Evolutionary conservation across 2,329 filamentous ascomycete species (phyloP).

Genomic region (Ampelomyces quisqualis): DNA sequence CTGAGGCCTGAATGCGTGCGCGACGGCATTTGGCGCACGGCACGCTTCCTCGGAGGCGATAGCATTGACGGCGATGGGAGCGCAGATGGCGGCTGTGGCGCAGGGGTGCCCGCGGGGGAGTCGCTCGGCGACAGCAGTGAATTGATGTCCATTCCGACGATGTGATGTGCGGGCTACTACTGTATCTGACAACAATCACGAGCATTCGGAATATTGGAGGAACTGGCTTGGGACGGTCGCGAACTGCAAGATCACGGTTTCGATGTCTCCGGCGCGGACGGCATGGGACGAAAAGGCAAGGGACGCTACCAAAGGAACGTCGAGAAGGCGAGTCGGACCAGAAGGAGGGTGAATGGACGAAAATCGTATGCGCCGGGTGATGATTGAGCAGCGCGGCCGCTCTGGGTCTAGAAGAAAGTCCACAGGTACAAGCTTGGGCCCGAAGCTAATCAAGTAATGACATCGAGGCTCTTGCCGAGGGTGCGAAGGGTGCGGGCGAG

Average conservation of each 20-base stretch:
- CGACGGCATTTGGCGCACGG: slow-evolving; percentile 39
- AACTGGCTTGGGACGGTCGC: slow-evolving; percentile 10
- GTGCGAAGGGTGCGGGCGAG: slow-evolving; percentile 7
- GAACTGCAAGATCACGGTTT: slow-evolving; percentile 17
- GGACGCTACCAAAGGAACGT: slow-evolving; percentile 11
- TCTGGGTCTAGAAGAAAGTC: slow-evolving; percentile 25
- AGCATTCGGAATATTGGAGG: neutral
- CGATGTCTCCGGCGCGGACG: slow-evolving; percentile 17
- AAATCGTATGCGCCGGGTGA: slow-evolving; percentile 14
- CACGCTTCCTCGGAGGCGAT: slow-evolving; percentile 35
- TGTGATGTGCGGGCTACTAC: neutral
- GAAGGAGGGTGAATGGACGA: slow-evolving; percentile 16
- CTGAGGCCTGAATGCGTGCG: slow-evolving; percentile 49
- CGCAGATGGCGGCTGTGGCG: slow-evolving; percentile 31
- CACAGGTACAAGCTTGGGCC: slow-evolving; percentile 25
- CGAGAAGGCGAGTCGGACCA: slow-evolving; percentile 10
- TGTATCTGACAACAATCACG: no score
- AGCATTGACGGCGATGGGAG: slow-evolving; percentile 29
- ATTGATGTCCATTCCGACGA: slow-evolving; percentile 51
- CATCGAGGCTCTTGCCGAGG: slow-evolving; percentile 16
- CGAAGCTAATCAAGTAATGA: slow-evolving; percentile 26
- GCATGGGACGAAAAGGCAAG: slow-evolving; percentile 23
- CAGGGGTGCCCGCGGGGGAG: slow-evolving; percentile 43
- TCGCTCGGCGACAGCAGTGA: slow-evolving; percentile 52
- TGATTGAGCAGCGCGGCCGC: slow-evolving; percentile 11